Percentiles rank a stretch among this genome's conserved stretches.
phyloP scores from a whole-genome alignment of 116 monocot genomes.

The Phalaenopsis hybrid region DNA sequence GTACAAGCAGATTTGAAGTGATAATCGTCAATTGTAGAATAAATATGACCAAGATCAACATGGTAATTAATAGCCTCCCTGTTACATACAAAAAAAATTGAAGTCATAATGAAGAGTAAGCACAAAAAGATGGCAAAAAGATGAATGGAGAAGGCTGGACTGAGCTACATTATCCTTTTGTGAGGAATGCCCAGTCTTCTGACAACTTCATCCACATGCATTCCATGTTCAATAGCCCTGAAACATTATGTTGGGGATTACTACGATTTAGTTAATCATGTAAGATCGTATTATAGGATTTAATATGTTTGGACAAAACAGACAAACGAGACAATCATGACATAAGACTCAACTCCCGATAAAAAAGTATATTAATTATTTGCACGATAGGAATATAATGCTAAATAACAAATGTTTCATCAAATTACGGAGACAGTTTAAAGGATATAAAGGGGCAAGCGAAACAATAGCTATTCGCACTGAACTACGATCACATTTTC shows the following conservation, averaged over 20 bases:
- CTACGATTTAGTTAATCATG: no score
- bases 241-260: neutral
- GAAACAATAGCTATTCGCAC: neutral
- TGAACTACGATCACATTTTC: neutral
- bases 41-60: constrained; percentile 42
- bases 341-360: neutral
- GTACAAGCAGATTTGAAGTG: constrained; percentile 42
- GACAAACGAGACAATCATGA: neutral
- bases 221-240: constrained; percentile 43
- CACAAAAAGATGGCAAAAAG: no score
- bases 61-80: constrained; percentile 53
- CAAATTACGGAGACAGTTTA: neutral
- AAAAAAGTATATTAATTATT: neutral
- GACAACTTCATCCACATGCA: constrained; percentile 50
- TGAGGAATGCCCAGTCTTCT: constrained; percentile 28
- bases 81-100: constrained; percentile 8
- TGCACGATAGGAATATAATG: neutral
- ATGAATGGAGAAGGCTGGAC: neutral
- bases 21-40: constrained; percentile 50
- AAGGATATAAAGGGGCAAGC: neutral
- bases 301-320: no score
- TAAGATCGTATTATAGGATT: no score
- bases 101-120: neutral
- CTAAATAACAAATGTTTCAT: neutral
- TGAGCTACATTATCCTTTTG: constrained; percentile 32